These are phyloP conservation scores for Phytophthora capsici DNA, from an alignment of 352 stramenopile species.

Conservation along the genomic window DNA sequence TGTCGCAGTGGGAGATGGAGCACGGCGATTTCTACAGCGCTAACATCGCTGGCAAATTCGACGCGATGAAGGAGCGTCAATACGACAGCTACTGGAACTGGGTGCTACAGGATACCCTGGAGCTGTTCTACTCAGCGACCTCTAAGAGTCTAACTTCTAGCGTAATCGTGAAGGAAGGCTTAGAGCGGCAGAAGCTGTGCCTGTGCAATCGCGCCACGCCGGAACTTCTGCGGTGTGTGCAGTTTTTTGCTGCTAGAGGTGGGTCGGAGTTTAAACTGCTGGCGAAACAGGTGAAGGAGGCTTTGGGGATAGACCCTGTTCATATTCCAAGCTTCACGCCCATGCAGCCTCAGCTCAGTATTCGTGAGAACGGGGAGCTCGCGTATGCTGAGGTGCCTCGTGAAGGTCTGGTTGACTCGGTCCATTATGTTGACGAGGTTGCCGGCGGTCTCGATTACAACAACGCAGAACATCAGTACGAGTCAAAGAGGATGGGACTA, in stretches of 20 bases:
- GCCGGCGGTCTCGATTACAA: conserved; percentile 66
- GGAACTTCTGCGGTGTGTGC: conserved; percentile 59
- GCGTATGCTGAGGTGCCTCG: conserved; percentile 66
- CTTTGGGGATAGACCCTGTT: conserved; percentile 45
- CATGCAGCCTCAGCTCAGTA: conserved; percentile 51
- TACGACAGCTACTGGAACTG: conserved; percentile 89
- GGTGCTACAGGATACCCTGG: conserved; percentile 72
- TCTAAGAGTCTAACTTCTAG: too few relatives aligned
- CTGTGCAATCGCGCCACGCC: conserved; percentile 76
- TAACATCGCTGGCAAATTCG: conserved; percentile 67
- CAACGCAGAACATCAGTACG: conserved; percentile 11
- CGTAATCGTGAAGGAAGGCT: too few relatives aligned
- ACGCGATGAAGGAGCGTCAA: conserved; percentile 73
- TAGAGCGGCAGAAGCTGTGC: conserved; percentile 25
- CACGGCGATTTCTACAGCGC: conserved; percentile 64
- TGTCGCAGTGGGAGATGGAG: conserved; percentile 60
- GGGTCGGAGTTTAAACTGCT: conserved; percentile 14
- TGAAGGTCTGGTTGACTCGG: conserved; percentile 51
- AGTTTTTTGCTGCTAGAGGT: conserved; percentile 57
- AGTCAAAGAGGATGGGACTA: conserved; percentile 44
- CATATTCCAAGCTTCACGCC: conserved; percentile 64
- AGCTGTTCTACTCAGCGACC: too few relatives aligned
- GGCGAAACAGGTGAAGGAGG: too few relatives aligned
- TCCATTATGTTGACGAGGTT: conserved; percentile 73
- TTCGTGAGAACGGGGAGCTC: conserved; percentile 58